These are phyloP conservation scores for Xylariaceae sp. DNA, from an alignment of 2,329 filamentous ascomycete species.

Conservation along the genomic window DNA sequence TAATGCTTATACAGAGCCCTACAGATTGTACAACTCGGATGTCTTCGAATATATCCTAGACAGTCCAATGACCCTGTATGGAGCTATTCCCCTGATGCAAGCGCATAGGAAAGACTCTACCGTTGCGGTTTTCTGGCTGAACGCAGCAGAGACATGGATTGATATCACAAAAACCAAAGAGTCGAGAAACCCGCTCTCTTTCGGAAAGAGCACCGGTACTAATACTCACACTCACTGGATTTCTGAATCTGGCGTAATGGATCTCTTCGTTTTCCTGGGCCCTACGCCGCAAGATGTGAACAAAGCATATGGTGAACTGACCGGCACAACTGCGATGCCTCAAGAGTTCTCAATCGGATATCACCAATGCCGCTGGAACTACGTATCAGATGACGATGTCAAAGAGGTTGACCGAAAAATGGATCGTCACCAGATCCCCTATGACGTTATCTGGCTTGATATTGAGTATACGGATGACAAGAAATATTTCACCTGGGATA, in stretches of 20 bases:
- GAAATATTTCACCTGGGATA: constrained; percentile 98
- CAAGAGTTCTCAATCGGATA: constrained; percentile 90
- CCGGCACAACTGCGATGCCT: constrained; percentile 83
- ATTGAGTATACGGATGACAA: constrained; percentile 96
- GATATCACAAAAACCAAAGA: constrained; percentile 81
- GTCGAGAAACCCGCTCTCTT: constrained; percentile 67
- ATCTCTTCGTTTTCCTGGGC: constrained; percentile 91
- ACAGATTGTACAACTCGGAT: constrained; percentile 91
- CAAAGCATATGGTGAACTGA: constrained; percentile 80
- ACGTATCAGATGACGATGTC: constrained; percentile 93
- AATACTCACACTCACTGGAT: constrained; percentile 94
- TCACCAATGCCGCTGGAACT: constrained; percentile 99
- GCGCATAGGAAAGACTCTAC: constrained; percentile 90
- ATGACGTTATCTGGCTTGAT: constrained; percentile 98
- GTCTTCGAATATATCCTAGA: constrained; percentile 97
- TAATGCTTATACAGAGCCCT: constrained; percentile 81
- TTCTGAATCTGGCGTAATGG: constrained; percentile 82
- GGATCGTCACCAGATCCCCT: constrained; percentile 90
- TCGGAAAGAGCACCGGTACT: constrained; percentile 63
- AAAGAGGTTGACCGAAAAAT: constrained; percentile 95
- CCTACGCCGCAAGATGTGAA: constrained; percentile 78
- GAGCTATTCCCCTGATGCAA: constrained; percentile 97
- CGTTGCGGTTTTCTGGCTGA: constrained; percentile 96
- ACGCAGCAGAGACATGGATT: constrained; percentile 94
- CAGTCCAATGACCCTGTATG: constrained; percentile 97